Percentiles rank a stretch among this genome's conserved stretches.
phyloP scores from a whole-genome alignment of 257 asterid genomes.

The Salvia splendens region DNA sequence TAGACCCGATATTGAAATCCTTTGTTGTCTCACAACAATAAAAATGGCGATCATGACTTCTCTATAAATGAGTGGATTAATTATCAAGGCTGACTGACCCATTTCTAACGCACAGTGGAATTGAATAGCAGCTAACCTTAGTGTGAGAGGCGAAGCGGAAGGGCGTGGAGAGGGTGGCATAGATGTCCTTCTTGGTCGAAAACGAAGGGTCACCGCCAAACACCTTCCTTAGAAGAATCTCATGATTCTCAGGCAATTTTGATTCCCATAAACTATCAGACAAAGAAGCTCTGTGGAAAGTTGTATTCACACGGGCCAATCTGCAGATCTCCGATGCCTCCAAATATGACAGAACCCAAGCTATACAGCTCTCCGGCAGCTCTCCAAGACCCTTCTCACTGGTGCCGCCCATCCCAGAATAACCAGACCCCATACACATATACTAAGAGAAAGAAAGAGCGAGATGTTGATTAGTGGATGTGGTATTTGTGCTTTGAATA shows the following conservation, averaged over 20 bases:
- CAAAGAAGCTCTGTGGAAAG: slow-evolving; percentile 47
- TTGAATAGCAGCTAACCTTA: slow-evolving; percentile 31
- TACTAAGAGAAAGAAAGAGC: not conserved
- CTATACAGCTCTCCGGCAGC: slow-evolving; percentile 61
- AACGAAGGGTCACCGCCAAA: not conserved
- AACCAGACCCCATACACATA: slow-evolving; percentile 42
- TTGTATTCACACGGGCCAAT: slow-evolving; percentile 37
- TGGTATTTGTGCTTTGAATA: not conserved
- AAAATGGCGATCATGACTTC: too few relatives aligned
- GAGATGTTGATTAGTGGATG: not conserved
- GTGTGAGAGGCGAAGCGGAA: slow-evolving; percentile 37
- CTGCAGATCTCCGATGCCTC: slow-evolving; percentile 45
- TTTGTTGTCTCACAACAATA: too few relatives aligned
- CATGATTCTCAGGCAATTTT: slow-evolving; percentile 51
- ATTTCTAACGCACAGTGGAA: too few relatives aligned
- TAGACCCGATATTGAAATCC: too few relatives aligned
- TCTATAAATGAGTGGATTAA: too few relatives aligned
- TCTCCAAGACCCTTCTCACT: slow-evolving; percentile 36
- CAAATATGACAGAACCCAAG: slow-evolving; percentile 42
- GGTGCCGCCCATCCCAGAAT: slow-evolving; percentile 28
- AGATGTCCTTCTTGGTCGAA: slow-evolving; percentile 44
- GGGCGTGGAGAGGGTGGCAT: slow-evolving; percentile 40
- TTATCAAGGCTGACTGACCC: too few relatives aligned
- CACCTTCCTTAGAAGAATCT: slow-evolving; percentile 39
- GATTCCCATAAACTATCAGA: slow-evolving; percentile 54